These are phyloP conservation scores for Epichloe elymi DNA, from an alignment of 2,329 filamentous ascomycete genomes.

Conservation along the genomic window DNA sequence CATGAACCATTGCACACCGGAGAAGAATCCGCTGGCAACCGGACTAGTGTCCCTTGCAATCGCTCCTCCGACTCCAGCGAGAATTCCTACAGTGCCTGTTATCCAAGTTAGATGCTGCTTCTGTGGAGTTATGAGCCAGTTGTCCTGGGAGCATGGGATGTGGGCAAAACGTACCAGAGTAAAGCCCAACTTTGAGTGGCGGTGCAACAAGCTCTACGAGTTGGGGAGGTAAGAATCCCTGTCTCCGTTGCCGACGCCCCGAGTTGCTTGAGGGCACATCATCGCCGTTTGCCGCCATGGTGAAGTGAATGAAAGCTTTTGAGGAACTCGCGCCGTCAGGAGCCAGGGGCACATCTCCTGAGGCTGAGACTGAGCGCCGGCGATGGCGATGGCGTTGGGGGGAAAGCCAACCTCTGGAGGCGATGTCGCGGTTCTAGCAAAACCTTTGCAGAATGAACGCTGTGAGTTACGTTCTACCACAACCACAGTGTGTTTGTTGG, in stretches of 20 bases:
- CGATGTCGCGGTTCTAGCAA: background rate
- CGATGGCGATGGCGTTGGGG: background rate
- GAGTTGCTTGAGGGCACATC: constrained; percentile 10
- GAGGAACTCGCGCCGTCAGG: background rate
- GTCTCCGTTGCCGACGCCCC: constrained; percentile 13
- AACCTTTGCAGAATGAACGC: background rate
- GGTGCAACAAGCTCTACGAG: constrained; percentile 32
- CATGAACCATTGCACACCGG: constrained; percentile 69
- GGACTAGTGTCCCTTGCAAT: constrained; percentile 56
- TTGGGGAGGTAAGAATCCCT: constrained; percentile 29
- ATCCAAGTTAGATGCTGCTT: constrained; percentile 1
- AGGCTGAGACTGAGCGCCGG: background rate
- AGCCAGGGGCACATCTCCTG: background rate
- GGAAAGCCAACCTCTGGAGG: background rate
- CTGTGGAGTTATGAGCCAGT: background rate
- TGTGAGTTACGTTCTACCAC: background rate
- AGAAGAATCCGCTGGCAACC: constrained; percentile 56
- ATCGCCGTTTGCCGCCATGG: constrained; percentile 8
- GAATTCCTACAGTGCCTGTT: constrained; percentile 45
- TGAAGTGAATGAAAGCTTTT: background rate
- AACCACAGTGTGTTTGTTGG: background rate
- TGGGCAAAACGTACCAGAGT: constrained; percentile 33
- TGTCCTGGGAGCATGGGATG: no score
- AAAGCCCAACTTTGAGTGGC: constrained; percentile 45
- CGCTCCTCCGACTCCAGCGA: constrained; percentile 56